A percentile compares a stretch with the other conserved stretches of the same genome.
These are phyloP conservation scores for Penicillium cinerascens DNA, from an alignment of 495 filamentous ascomycete species.

Conservation along the genomic window DNA sequence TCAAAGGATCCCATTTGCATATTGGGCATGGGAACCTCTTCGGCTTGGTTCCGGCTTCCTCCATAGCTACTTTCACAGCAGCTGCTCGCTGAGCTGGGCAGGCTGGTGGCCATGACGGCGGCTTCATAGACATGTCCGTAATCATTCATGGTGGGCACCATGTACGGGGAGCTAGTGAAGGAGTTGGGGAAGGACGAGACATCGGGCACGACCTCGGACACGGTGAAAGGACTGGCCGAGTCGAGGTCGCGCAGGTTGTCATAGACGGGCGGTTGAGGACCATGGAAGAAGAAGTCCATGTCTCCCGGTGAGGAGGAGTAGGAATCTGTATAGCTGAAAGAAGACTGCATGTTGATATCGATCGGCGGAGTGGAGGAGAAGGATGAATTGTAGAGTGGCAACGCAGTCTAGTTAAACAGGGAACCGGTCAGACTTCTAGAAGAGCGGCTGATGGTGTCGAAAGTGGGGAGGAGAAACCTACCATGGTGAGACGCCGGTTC, in stretches of 20 bases:
- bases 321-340: conserved; percentile 25
- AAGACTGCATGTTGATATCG: conserved; percentile 24
- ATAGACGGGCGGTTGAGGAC: conserved; percentile 17
- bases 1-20: conserved; percentile 12
- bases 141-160: conserved; percentile 11
- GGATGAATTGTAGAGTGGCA: conserved; percentile 4
- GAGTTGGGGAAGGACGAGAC: conserved; percentile 7
- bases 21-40: conserved; percentile 20
- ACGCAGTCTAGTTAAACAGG: conserved; percentile 18
- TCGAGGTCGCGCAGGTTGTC: conserved; percentile 23
- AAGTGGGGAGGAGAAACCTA: conserved; percentile 6
- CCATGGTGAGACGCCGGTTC: conserved; percentile 26
- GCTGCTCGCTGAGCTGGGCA: conserved; percentile 21
- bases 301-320: conserved; percentile 24
- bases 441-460: conserved; percentile 9
- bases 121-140: conserved; percentile 13
- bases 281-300: conserved; percentile 31
- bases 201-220: conserved; percentile 19
- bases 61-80: conserved; percentile 18
- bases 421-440: conserved; percentile 7
- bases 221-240: conserved; percentile 12
- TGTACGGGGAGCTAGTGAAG: conserved; percentile 26
- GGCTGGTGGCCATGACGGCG: conserved; percentile 12
- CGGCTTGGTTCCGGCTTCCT: conserved; percentile 14
- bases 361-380: conserved; percentile 5